Evolutionary conservation across 306 rosid genomes (phyloP), one percentile per base, ranked within the genome.

Genomic region (Rosa lucieae): DNA sequence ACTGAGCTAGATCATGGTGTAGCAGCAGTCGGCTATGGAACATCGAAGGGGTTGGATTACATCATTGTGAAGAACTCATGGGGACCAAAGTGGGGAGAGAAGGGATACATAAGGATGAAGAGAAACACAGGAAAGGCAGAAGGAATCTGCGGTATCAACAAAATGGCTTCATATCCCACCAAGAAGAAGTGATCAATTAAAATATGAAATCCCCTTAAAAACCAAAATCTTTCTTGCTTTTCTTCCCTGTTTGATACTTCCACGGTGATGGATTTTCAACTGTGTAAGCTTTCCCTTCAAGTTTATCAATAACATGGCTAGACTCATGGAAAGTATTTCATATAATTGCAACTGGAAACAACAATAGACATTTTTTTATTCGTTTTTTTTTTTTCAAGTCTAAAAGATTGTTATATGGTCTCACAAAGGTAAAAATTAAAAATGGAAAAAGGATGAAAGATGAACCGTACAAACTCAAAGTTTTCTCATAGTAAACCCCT

Each of bases 61-160:
- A 82, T 95, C 83, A 90, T 75, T 35, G 98, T 95, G 55, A 95
- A 84, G 84, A 93, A 95, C 73, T 95, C 97, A 23, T 93, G 98
- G 94, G 99, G 98, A 17, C 59, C 90, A n/a, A 89, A 88, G 77
- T 93, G 99, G 98, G 98, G 99, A 76, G 98, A 95, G 81, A 93
- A 88, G 72, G 99, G 98, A 1, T 93, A 85, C 78, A 88, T 93
- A 48, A 86, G 96, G 76, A 89, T 95, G 94, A 90, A 72, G 88
- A 89, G 96, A 48, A 91, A 85, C 83, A 90, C 72, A 0, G 96
- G 92, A 63, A 93, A 95, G 42, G 77, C 96, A 0, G 92, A 95
- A 78, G 99, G 98, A 1, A 79, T 91, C 4, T 93, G 99, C 37
- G 98, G 98, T 58, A 82, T 96, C 76, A 76, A 93, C 89, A 90